These are phyloP conservation scores for Reticulascus tulasneorum DNA, from an alignment of 2,329 filamentous ascomycete genomes.

Conservation along the genomic window DNA sequence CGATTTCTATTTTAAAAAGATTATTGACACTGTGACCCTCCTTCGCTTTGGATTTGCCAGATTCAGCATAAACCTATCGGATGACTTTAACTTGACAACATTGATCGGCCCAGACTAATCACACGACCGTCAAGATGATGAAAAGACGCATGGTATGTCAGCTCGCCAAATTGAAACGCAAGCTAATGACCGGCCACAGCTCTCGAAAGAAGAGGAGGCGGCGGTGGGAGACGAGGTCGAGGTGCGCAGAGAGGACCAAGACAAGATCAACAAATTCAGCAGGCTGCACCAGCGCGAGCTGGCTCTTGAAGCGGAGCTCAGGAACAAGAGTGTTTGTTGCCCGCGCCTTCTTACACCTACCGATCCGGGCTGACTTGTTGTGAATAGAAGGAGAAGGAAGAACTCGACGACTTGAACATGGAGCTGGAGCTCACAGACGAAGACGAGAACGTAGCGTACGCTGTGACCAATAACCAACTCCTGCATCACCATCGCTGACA, in stretches of 20 bases:
- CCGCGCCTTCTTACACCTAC: fast-evolving
- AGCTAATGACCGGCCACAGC: constrained; percentile 45
- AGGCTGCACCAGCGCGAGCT: constrained; percentile 85
- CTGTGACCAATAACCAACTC: background rate
- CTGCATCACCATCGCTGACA: background rate
- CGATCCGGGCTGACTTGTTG: constrained; percentile 10
- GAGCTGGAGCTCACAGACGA: constrained; percentile 95
- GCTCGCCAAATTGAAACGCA: too few relatives aligned
- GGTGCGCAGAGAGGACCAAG: constrained; percentile 93
- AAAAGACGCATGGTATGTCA: constrained; percentile 56
- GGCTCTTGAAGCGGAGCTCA: constrained; percentile 73
- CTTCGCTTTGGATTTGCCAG: constrained; percentile 13
- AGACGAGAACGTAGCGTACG: constrained; percentile 84
- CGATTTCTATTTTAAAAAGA: too few relatives aligned
- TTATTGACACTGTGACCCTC: constrained; percentile 13
- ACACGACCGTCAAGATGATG: constrained; percentile 32
- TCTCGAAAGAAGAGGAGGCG: constrained; percentile 90
- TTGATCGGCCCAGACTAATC: background rate
- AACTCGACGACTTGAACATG: constrained; percentile 85
- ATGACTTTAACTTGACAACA: constrained; percentile 1
- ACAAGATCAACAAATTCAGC: constrained; percentile 98
- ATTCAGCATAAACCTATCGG: constrained; percentile 1
- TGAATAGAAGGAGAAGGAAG: constrained; percentile 91
- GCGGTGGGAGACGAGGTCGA: constrained; percentile 77
- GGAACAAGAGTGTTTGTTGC: constrained; percentile 69